phyloP scores from a whole-genome alignment of 805 yeast genomes.

The Metschnikowia chrysomelidarum region DNA sequence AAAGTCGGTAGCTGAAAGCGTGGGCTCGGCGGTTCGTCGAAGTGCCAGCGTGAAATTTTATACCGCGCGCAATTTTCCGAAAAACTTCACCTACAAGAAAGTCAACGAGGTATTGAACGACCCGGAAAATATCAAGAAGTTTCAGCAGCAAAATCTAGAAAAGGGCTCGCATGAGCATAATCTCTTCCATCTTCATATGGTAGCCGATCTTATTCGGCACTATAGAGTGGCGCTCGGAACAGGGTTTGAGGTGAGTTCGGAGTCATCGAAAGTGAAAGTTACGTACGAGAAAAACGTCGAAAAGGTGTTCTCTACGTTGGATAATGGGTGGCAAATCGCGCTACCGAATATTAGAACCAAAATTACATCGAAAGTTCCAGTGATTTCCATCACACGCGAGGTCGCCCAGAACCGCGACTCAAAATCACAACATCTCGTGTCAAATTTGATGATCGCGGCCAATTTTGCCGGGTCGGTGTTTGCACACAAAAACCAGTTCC shows the following conservation, averaged over 20 bases:
- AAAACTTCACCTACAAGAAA: conserved; percentile 54
- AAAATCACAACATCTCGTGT: conserved; percentile 62
- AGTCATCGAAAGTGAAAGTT: conserved; percentile 19
- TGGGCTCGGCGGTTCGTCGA: conserved; percentile 19
- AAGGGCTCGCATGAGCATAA: conserved; percentile 24
- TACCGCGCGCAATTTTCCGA: conserved; percentile 30
- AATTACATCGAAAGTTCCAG: conserved; percentile 6
- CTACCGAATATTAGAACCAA: conserved; percentile 9
- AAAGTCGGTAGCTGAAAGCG: conserved; percentile 10
- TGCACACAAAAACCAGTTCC: conserved; percentile 43
- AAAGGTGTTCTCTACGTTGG: conserved; percentile 5
- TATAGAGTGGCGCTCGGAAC: conserved; percentile 23
- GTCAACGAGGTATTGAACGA: conserved; percentile 53
- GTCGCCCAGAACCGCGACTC: conserved; percentile 25
- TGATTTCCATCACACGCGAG: conserved; percentile 14
- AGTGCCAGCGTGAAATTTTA: conserved; percentile 24
- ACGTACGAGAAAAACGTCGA: conserved; percentile 5
- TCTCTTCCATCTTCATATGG: conserved; percentile 26
- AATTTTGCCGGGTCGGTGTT: conserved; percentile 58
- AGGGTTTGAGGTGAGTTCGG: conserved; percentile 21
- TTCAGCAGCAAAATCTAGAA: conserved; percentile 6
- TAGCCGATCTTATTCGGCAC: conserved; percentile 27
- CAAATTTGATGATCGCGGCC: conserved; percentile 82
- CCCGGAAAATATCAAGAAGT: conserved; percentile 15
- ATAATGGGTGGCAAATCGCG: conserved; percentile 15